Conservation (phyloP, 768 basidiomycete genomes). For the Tricholoma furcatifolium region DNA sequence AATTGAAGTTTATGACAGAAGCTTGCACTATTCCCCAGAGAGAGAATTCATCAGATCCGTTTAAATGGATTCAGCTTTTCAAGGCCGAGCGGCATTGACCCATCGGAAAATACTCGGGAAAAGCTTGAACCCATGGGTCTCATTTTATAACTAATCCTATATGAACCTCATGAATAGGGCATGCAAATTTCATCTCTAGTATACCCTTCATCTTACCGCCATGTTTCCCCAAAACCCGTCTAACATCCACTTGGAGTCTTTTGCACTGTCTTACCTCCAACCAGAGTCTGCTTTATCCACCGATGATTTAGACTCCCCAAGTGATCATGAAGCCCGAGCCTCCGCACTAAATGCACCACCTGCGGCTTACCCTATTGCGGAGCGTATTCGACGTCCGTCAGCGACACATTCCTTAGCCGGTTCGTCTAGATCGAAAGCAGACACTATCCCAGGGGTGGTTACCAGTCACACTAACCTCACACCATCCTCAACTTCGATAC, state of each 20-base stretch:
- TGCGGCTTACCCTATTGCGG: conserved; percentile 4
- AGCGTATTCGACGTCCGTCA: conserved; percentile 9
- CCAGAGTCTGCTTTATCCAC: background rate
- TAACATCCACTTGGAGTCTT: conserved; percentile 8
- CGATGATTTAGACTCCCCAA: background rate
- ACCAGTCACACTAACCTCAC: background rate
- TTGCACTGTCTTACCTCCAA: conserved; percentile 5
- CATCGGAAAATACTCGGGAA: background rate
- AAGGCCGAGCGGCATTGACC: too few relatives aligned
- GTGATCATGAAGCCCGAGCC: background rate
- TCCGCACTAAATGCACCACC: conserved; percentile 1
- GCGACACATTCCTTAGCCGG: background rate
- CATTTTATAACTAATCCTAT: too few relatives aligned
- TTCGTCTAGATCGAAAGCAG: background rate
- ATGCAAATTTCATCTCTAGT: background rate
- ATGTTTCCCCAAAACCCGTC: conserved; percentile 1
- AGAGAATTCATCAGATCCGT: too few relatives aligned
- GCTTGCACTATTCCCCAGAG: too few relatives aligned
- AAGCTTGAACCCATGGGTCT: too few relatives aligned
- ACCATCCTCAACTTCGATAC: background rate
- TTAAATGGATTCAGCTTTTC: too few relatives aligned
- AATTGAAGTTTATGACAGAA: too few relatives aligned
- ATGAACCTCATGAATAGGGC: background rate
- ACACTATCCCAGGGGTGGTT: background rate
- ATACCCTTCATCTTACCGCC: background rate